These are phyloP conservation scores for Suhomyces wounanorum DNA, from an alignment of 1,139 yeast species.

Conservation along the genomic window DNA sequence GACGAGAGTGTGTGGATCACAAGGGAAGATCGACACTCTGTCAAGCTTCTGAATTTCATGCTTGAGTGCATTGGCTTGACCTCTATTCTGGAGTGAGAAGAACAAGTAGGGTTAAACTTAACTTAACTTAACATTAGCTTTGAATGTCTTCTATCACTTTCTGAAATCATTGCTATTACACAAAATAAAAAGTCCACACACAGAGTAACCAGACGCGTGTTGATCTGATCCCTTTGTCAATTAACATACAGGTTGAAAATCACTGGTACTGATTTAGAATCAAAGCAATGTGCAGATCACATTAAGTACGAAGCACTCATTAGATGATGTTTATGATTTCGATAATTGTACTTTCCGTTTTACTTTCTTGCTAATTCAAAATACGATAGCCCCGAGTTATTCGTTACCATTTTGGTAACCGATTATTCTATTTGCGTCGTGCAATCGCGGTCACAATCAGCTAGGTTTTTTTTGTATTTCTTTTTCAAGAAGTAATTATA, in stretches of 20 bases:
- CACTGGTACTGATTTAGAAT: background rate
- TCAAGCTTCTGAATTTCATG: background rate
- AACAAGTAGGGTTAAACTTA: background rate
- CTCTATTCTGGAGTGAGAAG: no score
- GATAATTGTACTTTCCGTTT: background rate
- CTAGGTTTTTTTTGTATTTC: slow-evolving; percentile 1
- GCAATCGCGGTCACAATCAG: slow-evolving; percentile 1
- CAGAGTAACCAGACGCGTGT: background rate
- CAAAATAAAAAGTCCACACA: background rate
- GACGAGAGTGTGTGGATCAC: background rate
- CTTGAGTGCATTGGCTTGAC: no score
- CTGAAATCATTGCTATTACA: background rate
- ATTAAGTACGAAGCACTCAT: background rate
- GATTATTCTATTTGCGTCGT: background rate
- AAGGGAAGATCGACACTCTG: background rate
- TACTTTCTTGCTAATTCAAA: background rate
- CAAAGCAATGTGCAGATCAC: no score
- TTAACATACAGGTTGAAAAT: background rate
- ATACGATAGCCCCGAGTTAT: background rate
- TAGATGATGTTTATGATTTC: no score
- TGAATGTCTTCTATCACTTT: background rate
- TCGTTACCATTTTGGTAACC: background rate
- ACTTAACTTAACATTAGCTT: background rate
- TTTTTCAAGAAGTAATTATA: background rate
- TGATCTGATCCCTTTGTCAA: background rate